phyloP scores from a whole-genome alignment of 371 early-diverging fungal species.

The Apophysomyces variabilis region DNA sequence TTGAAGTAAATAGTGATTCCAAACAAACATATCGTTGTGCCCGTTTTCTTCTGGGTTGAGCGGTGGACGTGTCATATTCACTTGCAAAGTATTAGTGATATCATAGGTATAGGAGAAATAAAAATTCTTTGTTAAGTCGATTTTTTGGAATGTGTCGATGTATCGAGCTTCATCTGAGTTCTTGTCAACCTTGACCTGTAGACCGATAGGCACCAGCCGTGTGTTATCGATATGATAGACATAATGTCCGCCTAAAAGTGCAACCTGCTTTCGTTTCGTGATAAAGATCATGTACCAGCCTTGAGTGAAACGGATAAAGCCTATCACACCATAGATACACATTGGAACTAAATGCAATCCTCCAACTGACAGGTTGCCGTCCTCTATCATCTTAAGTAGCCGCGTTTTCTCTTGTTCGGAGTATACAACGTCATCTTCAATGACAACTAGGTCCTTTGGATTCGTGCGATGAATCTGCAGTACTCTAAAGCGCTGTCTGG shows the following conservation, averaged over 20 bases:
- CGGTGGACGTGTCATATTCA: constrained; percentile 75
- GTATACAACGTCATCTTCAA: constrained; percentile 75
- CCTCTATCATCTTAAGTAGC: constrained; percentile 80
- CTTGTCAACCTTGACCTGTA: constrained; percentile 70
- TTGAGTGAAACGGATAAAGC: constrained; percentile 91
- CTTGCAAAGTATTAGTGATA: constrained; percentile 88
- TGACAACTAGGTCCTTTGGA: constrained; percentile 60
- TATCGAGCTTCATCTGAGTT: constrained; percentile 85
- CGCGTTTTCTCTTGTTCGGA: constrained; percentile 73
- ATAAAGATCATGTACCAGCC: constrained; percentile 94
- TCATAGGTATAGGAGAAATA: constrained; percentile 96
- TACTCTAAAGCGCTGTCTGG: constrained; percentile 76
- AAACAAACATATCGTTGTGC: constrained; percentile 91
- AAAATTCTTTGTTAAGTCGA: constrained; percentile 87
- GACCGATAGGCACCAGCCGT: constrained; percentile 72
- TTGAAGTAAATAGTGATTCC: constrained; percentile 88
- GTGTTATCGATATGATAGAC: constrained; percentile 96
- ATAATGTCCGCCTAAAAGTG: constrained; percentile 93
- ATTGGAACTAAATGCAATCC: constrained; percentile 73
- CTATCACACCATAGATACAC: constrained; percentile 54
- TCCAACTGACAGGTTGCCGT: constrained; percentile 78
- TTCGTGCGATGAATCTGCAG: constrained; percentile 88
- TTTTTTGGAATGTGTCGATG: constrained; percentile 77
- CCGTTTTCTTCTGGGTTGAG: constrained; percentile 17
- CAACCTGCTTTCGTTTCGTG: constrained; percentile 87